Evolutionary conservation across 768 basidiomycete species (phyloP).

Genomic region (Porphyrellus cyaneotinctus): DNA sequence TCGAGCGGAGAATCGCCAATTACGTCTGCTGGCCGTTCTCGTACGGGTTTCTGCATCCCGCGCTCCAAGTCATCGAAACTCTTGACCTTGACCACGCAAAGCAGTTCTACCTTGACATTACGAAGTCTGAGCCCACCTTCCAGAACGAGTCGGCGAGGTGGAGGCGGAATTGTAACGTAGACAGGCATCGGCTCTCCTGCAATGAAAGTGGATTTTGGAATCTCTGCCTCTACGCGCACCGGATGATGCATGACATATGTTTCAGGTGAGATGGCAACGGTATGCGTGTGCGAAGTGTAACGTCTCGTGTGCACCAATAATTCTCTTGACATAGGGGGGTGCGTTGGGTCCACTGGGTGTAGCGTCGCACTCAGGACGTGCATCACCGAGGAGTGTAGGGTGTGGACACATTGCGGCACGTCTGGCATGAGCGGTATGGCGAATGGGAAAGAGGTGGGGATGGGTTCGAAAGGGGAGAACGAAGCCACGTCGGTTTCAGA

Average conservation of each 20-base stretch:
- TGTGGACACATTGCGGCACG: conserved; percentile 79
- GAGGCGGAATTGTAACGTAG: conserved; percentile 78
- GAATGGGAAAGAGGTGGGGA: conserved; percentile 72
- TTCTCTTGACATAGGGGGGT: conserved; percentile 46
- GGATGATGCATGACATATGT: conserved; percentile 57
- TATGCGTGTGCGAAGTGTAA: conserved; percentile 61
- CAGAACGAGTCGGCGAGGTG: conserved; percentile 59
- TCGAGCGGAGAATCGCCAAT: conserved; percentile 21
- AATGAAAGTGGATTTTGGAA: conserved; percentile 68
- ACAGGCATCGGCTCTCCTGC: conserved; percentile 73
- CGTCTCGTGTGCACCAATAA: conserved; percentile 69
- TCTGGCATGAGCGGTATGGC: conserved; percentile 75
- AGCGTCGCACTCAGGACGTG: conserved; percentile 70
- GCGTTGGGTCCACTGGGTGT: conserved; percentile 42
- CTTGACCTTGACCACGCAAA: conserved; percentile 59
- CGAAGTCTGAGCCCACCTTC: conserved; percentile 70
- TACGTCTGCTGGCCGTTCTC: conserved; percentile 13
- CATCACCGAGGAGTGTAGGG: conserved; percentile 65
- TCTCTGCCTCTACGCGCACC: conserved; percentile 61
- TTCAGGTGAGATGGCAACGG: conserved; percentile 57
- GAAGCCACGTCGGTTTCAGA: conserved; percentile 56
- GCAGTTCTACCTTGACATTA: conserved; percentile 77
- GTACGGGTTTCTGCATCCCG: conserved; percentile 30
- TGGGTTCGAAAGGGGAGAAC: conserved; percentile 34
- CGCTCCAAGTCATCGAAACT: conserved; percentile 35